Conservation (phyloP, 768 basidiomycete species). For the Crucibulum laeve region DNA sequence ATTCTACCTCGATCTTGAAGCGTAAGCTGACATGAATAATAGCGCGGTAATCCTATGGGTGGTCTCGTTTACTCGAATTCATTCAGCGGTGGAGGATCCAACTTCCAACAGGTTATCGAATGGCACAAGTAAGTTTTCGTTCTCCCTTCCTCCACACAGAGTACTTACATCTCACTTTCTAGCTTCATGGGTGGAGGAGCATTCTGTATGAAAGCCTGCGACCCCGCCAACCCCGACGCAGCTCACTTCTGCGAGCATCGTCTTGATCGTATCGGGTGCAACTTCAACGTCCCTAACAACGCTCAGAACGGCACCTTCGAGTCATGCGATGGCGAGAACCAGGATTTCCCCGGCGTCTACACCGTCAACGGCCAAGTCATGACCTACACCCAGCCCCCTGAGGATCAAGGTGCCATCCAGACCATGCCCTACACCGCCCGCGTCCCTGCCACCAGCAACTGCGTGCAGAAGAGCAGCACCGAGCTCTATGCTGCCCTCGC, state of each 20-base stretch:
- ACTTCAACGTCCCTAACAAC: constrained; percentile 61
- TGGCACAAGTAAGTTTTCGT: constrained; percentile 58
- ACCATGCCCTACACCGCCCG: constrained; percentile 33
- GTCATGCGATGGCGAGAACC: constrained; percentile 56
- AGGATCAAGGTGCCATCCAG: constrained; percentile 29
- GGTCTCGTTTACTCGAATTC: constrained; percentile 62
- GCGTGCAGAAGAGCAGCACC: constrained; percentile 23
- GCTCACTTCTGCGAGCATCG: constrained; percentile 59
- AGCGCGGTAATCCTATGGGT: constrained; percentile 78
- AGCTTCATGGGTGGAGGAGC: constrained; percentile 61
- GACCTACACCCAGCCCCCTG: constrained; percentile 39
- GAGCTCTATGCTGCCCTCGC: constrained; percentile 23
- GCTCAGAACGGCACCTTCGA: constrained; percentile 56
- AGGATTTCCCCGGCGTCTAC: constrained; percentile 49
- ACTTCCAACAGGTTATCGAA: constrained; percentile 52
- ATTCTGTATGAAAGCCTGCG: constrained; percentile 72
- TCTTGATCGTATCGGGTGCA: constrained; percentile 66
- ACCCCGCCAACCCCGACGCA: constrained; percentile 42
- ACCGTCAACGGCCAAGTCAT: constrained; percentile 29
- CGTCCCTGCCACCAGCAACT: constrained; percentile 33
- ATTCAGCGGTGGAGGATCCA: constrained; percentile 37
- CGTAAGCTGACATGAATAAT: constrained; percentile 1
- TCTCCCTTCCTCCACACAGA: not conserved
- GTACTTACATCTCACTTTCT: constrained; percentile 3
- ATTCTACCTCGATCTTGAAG: not conserved